A percentile compares a stretch with the other conserved stretches of the same genome.
These are phyloP conservation scores for Neonectria coccinea DNA, from an alignment of 2,329 filamentous ascomycete genomes.

Conservation along the genomic window DNA sequence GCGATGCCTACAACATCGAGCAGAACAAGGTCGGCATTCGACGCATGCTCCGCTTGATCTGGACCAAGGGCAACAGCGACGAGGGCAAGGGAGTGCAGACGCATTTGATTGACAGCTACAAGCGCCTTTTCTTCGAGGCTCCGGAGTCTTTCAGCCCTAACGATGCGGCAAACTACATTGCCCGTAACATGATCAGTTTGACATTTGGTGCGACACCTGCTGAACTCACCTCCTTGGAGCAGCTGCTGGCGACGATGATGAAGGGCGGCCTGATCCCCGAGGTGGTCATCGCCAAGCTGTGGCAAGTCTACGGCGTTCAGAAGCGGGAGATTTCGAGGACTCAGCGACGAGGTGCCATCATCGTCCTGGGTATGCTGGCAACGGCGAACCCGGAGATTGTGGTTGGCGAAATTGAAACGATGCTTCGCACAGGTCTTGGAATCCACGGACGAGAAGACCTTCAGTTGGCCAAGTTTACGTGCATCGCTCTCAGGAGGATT, in stretches of 20 bases:
- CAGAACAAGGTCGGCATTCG: constrained; percentile 92
- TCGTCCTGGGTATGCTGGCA: constrained; percentile 95
- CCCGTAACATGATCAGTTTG: constrained; percentile 98
- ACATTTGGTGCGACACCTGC: constrained; percentile 96
- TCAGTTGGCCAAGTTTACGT: constrained; percentile 93
- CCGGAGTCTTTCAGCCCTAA: constrained; percentile 89
- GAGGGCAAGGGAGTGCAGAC: constrained; percentile 98
- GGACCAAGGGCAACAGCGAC: constrained; percentile 99
- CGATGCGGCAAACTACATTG: constrained; percentile 94
- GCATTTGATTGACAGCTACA: constrained; percentile 97
- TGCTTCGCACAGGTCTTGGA: constrained; percentile 90
- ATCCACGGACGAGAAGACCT: constrained; percentile 83
- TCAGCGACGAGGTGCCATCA: constrained; percentile 92
- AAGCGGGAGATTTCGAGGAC: constrained; percentile 92
- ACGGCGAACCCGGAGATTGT: constrained; percentile 93
- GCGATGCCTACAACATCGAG: constrained; percentile 96
- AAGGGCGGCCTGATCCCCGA: constrained; percentile 89
- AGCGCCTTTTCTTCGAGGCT: constrained; percentile 93
- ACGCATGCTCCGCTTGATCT: constrained; percentile 95
- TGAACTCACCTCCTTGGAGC: constrained; percentile 94
- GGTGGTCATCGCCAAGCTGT: constrained; percentile 88
- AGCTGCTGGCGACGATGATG: constrained; percentile 97
- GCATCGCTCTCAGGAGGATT: constrained; percentile 90
- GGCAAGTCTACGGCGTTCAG: constrained; percentile 97
- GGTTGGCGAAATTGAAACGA: constrained; percentile 93